Conservation (phyloP, 2,329 filamentous ascomycete species). For the Pezicula carpinea region DNA sequence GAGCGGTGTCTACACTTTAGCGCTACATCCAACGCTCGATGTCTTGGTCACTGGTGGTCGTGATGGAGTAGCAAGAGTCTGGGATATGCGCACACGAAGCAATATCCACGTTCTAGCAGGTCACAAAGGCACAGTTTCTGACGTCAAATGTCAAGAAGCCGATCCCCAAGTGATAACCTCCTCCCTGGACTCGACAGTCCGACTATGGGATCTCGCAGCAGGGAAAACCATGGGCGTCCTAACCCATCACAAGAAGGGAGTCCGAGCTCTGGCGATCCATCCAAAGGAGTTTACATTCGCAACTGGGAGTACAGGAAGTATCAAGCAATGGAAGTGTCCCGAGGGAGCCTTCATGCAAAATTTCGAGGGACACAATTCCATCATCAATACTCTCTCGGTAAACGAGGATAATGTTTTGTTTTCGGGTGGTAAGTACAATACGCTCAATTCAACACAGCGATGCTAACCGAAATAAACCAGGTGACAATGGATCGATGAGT, state of each 20-base stretch:
- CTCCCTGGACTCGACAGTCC: conserved; percentile 87
- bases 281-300: conserved; percentile 96
- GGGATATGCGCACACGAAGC: conserved; percentile 96
- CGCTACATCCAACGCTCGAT: conserved; percentile 91
- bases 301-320: conserved; percentile 82
- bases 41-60: conserved; percentile 91
- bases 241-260: conserved; percentile 98
- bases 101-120: conserved; percentile 92
- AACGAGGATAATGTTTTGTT: conserved; percentile 96
- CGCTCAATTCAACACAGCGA: neutral
- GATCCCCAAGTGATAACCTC: conserved; percentile 93
- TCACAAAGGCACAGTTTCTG: conserved; percentile 85
- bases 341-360: conserved; percentile 99
- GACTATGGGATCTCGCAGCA: conserved; percentile 92
- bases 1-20: conserved; percentile 89
- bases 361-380: conserved; percentile 92
- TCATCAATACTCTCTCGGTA: conserved; percentile 89
- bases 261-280: conserved; percentile 77
- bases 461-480: conserved; percentile 8
- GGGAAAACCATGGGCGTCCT: conserved; percentile 94
- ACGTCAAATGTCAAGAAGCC: conserved; percentile 88
- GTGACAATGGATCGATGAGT: conserved; percentile 90
- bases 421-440: conserved; percentile 57
- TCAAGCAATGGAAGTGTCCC: conserved; percentile 99
- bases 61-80: conserved; percentile 90